phyloP scores from a whole-genome alignment of 2,329 filamentous ascomycete genomes.

The Alternaria sp. region DNA sequence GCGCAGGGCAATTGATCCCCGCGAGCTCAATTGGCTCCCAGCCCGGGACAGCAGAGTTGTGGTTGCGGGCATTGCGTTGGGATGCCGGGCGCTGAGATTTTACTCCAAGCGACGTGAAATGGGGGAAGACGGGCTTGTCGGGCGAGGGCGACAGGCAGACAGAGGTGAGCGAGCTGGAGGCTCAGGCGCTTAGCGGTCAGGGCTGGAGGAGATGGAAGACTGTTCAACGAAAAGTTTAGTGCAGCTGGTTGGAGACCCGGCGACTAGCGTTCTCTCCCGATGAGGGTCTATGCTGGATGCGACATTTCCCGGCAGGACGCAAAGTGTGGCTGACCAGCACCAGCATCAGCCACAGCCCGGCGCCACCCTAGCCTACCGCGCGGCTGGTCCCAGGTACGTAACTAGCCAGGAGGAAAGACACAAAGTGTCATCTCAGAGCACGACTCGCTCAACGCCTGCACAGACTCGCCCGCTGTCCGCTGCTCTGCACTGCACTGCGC shows the following conservation, averaged over 20 bases:
- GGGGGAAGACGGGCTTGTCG: background rate
- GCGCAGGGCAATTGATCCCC: slow-evolving; percentile 53
- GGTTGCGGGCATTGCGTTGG: slow-evolving; percentile 61
- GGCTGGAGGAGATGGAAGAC: slow-evolving; percentile 26
- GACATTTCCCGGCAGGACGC: slow-evolving; percentile 8
- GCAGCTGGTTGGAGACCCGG: slow-evolving; percentile 30
- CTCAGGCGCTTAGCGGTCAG: slow-evolving; percentile 22
- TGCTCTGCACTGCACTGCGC: slow-evolving; percentile 6
- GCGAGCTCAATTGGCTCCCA: slow-evolving; percentile 52
- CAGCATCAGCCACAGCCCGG: too few species aligned
- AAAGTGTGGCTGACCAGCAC: background rate
- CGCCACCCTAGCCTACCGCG: slow-evolving; percentile 7
- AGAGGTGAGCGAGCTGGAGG: slow-evolving; percentile 17
- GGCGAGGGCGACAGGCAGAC: slow-evolving; percentile 2
- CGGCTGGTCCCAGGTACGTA: slow-evolving; percentile 23
- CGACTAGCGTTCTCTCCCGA: slow-evolving; percentile 17
- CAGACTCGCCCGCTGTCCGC: background rate
- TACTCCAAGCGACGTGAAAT: slow-evolving; percentile 16
- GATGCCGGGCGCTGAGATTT: slow-evolving; percentile 38
- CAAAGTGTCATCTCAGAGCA: slow-evolving; percentile 30
- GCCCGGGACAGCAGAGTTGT: slow-evolving; percentile 55
- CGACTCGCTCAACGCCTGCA: slow-evolving; percentile 1
- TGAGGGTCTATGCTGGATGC: slow-evolving; percentile 11
- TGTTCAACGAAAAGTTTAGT: slow-evolving; percentile 42
- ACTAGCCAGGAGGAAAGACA: slow-evolving; percentile 30